Conservation (phyloP, 225 moss, liverwort and hornwort genomes). For the Bryoerythrophyllum caledonicum region DNA sequence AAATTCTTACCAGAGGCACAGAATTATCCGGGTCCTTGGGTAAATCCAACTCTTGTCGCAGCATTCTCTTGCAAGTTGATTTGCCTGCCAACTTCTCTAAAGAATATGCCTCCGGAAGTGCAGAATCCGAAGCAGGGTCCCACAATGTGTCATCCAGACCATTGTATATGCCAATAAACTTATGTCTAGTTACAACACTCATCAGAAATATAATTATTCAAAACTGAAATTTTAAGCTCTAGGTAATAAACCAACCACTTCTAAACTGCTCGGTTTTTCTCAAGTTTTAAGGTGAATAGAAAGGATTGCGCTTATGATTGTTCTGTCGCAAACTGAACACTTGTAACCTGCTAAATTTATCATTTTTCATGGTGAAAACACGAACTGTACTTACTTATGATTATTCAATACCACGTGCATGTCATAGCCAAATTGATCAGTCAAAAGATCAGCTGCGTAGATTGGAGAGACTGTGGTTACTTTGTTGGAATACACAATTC, state of each 20-base stretch:
- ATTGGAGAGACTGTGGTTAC: slow-evolving; percentile 74
- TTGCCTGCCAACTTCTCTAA: slow-evolving; percentile 55
- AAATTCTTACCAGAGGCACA: slow-evolving; percentile 50
- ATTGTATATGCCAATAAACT: slow-evolving; percentile 65
- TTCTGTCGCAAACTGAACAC: slow-evolving; percentile 12
- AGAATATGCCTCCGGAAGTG: slow-evolving; percentile 46
- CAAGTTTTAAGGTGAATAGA: background rate
- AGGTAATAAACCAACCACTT: background rate
- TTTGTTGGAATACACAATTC: slow-evolving; percentile 74
- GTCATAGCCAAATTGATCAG: slow-evolving; percentile 61
- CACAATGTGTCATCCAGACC: slow-evolving; percentile 64
- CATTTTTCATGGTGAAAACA: background rate
- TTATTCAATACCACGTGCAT: slow-evolving; percentile 55
- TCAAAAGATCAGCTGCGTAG: slow-evolving; percentile 61
- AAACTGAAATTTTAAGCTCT: background rate
- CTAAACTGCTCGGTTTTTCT: background rate
- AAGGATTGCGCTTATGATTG: slow-evolving; percentile 43
- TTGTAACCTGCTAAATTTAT: background rate
- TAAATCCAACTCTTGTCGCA: slow-evolving; percentile 47
- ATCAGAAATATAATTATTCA: slow-evolving; percentile 19
- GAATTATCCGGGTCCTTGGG: slow-evolving; percentile 32
- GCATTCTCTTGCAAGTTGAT: slow-evolving; percentile 42
- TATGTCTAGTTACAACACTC: slow-evolving; percentile 42
- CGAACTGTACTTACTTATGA: slow-evolving; percentile 46
- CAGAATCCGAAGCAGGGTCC: slow-evolving; percentile 58